These are phyloP conservation scores for Obelidium mucronatum DNA, from an alignment of 192 early-diverging fungal genomes.

Conservation along the genomic window DNA sequence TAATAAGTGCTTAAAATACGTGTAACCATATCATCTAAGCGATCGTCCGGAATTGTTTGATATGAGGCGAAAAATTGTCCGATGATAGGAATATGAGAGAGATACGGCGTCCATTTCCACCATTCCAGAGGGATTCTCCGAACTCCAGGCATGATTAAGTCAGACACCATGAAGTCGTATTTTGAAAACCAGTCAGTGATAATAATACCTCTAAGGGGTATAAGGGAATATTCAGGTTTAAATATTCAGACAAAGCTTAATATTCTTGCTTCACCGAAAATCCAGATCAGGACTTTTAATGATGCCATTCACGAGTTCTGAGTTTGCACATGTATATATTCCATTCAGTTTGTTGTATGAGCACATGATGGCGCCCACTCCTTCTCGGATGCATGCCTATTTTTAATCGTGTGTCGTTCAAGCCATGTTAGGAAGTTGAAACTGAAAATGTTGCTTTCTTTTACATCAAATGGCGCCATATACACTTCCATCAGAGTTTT, in stretches of 20 bases:
- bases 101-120: conserved; percentile 1
- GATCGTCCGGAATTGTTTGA: conserved; percentile 24
- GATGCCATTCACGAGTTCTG: conserved; percentile 50
- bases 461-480: conserved; percentile 60
- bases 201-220: conserved; percentile 57
- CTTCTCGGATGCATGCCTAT: conserved; percentile 48
- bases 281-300: conserved; percentile 61
- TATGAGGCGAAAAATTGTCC: not conserved
- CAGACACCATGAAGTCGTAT: conserved; percentile 42
- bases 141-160: conserved; percentile 70
- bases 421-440: too few relatives aligned
- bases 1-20: conserved; percentile 56
- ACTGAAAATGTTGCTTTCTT: too few relatives aligned
- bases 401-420: too few relatives aligned
- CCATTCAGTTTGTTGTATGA: conserved; percentile 59
- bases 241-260: not conserved
- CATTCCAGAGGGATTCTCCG: not conserved
- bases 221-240: not conserved
- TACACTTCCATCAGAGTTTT: conserved; percentile 69
- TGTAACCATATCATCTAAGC: conserved; percentile 62
- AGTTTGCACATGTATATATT: conserved; percentile 61
- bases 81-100: not conserved
- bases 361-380: conserved; percentile 69
- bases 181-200: conserved; percentile 64
- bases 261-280: conserved; percentile 41